Evolutionary conservation across 78 protist genomes (phyloP).

Genomic region (Goniomonas avonlea): DNA sequence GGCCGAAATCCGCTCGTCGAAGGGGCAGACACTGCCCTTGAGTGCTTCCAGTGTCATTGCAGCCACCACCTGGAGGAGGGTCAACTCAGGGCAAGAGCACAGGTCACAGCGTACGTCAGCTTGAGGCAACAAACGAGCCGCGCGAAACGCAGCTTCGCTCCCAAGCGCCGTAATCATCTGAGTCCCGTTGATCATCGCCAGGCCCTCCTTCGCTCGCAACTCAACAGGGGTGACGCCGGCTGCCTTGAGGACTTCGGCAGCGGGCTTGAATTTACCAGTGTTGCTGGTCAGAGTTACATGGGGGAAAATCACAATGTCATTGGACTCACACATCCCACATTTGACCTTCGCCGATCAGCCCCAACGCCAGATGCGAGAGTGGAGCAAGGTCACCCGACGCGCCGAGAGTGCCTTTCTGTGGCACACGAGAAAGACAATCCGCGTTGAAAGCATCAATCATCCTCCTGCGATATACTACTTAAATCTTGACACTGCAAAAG

Average conservation of each 20-base stretch:
- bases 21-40: conserved; percentile 39
- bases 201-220: conserved; percentile 79
- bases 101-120: no score
- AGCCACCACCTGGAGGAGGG: conserved; percentile 50
- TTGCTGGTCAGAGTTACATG: no score
- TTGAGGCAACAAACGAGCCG: neutral
- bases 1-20: conserved; percentile 20
- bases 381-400: conserved; percentile 90
- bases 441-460: conserved; percentile 55
- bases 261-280: no score
- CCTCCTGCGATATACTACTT: neutral
- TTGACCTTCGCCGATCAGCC: conserved; percentile 30
- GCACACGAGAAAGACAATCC: conserved; percentile 61
- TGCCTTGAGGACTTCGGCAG: neutral
- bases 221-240: neutral
- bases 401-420: conserved; percentile 81
- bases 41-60: conserved; percentile 79
- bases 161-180: conserved; percentile 71
- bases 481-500: neutral
- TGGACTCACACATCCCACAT: conserved; percentile 47
- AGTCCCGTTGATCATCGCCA: conserved; percentile 87
- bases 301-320: no score
- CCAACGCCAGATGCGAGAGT: conserved; percentile 78
- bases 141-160: conserved; percentile 39
- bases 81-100: no score